phyloP scores from a whole-genome alignment of 139 green algal species.

The Bryopsis sp. region DNA sequence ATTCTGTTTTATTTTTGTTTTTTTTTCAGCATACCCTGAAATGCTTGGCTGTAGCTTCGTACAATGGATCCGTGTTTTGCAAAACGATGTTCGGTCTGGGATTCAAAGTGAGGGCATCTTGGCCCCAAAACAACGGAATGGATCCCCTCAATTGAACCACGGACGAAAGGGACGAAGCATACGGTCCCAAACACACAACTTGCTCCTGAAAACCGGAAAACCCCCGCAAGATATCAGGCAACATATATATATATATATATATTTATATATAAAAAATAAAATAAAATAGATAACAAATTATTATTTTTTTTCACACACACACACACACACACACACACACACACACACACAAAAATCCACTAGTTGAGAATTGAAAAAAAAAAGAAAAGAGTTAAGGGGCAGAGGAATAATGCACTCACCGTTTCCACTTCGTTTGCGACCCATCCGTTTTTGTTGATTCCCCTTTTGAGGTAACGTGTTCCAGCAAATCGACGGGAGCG shows the following conservation, averaged over 20 bases:
- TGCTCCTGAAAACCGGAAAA: too few relatives aligned
- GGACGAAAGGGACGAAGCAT: not conserved
- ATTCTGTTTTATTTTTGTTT: too few relatives aligned
- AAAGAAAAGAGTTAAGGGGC: too few relatives aligned
- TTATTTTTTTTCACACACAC: too few relatives aligned
- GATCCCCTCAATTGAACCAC: conserved; percentile 69
- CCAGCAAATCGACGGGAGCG: conserved; percentile 88
- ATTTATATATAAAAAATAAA: too few relatives aligned
- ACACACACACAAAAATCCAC: too few relatives aligned
- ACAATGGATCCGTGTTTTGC: conserved; percentile 77
- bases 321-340: too few relatives aligned
- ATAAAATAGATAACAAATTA: too few relatives aligned
- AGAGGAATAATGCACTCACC: conserved; percentile 31
- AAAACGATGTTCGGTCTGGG: conserved; percentile 65
- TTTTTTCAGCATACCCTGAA: conserved; percentile 25
- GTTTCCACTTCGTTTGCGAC: conserved; percentile 95
- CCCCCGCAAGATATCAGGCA: too few relatives aligned
- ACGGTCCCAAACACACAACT: too few relatives aligned
- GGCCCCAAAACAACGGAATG: conserved; percentile 90
- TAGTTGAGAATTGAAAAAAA: too few relatives aligned
- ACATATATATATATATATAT: too few relatives aligned
- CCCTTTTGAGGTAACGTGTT: conserved; percentile 89
- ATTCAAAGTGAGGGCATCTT: conserved; percentile 56
- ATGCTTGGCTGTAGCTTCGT: conserved; percentile 34
- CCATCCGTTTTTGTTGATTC: conserved; percentile 68